A percentile compares a stretch with the other conserved stretches of the same genome.
Conservation (phyloP, 2,329 filamentous ascomycete species). For the Simplicillium sp. region DNA sequence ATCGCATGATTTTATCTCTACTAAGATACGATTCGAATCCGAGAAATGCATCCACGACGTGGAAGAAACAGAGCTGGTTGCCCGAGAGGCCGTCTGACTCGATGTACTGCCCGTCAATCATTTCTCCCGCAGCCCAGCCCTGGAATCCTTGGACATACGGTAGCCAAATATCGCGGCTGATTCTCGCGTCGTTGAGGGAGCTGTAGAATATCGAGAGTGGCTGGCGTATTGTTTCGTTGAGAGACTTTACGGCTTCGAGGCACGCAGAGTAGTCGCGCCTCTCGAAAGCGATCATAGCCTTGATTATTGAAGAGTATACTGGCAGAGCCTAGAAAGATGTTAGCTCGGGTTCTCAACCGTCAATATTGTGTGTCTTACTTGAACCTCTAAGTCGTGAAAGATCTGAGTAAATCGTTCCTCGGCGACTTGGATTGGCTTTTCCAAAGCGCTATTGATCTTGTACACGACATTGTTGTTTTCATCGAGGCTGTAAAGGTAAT, state of each 20-base stretch:
- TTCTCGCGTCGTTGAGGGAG: not conserved
- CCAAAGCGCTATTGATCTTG: not conserved
- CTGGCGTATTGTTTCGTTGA: not conserved
- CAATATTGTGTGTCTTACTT: not conserved
- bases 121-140: not conserved
- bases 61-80: not conserved
- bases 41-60: slow-evolving; percentile 1
- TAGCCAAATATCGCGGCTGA: not conserved
- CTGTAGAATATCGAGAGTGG: not conserved
- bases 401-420: not conserved
- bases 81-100: not conserved
- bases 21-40: not conserved
- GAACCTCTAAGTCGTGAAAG: not conserved
- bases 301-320: not conserved
- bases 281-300: not conserved
- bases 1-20: not conserved
- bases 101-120: not conserved
- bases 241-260: not conserved
- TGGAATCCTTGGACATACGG: not conserved
- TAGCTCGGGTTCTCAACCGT: too few species aligned
- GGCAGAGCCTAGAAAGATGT: not conserved
- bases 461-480: not conserved
- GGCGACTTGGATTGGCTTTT: not conserved
- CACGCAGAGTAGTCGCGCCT: not conserved
- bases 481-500: not conserved